phyloP scores from a whole-genome alignment of 805 yeast species.

The Clavispora vitiphila region DNA sequence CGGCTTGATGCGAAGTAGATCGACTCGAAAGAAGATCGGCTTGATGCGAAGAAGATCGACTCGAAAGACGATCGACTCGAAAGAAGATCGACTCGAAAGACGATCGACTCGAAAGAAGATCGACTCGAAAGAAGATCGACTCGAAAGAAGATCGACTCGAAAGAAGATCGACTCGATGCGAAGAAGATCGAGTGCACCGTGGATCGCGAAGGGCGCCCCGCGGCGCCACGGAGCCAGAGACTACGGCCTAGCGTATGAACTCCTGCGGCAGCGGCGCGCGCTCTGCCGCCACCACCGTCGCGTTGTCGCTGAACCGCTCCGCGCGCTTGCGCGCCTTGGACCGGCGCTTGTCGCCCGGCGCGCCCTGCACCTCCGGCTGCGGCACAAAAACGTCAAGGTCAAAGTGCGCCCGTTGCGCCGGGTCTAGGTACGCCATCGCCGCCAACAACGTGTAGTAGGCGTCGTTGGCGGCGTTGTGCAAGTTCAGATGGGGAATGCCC shows the following conservation, averaged over 20 bases:
- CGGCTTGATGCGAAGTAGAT: too few relatives aligned
- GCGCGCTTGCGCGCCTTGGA: not conserved
- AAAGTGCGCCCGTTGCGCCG: slow-evolving; percentile 12
- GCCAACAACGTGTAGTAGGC: slow-evolving; percentile 25
- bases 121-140: too few relatives aligned
- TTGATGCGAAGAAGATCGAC: too few relatives aligned
- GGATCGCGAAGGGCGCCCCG: too few relatives aligned
- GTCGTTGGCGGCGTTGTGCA: slow-evolving; percentile 27
- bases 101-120: too few relatives aligned
- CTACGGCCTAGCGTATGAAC: not conserved
- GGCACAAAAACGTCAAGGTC: slow-evolving; percentile 11
- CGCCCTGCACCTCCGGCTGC: not conserved
- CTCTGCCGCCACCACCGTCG: slow-evolving; percentile 1
- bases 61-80: too few relatives aligned
- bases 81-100: too few relatives aligned
- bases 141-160: too few relatives aligned
- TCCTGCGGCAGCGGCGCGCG: not conserved
- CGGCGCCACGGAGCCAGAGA: too few relatives aligned
- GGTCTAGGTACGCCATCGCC: slow-evolving; percentile 21
- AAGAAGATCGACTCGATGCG: too few relatives aligned
- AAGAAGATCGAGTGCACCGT: too few relatives aligned
- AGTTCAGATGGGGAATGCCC: slow-evolving; percentile 20
- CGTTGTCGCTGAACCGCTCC: slow-evolving; percentile 1
- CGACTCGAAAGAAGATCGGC: too few relatives aligned
- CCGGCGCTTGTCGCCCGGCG: not conserved